Evolutionary conservation across 805 yeast species (phyloP).

Genomic region (Starmerella khaoyaiensis): DNA sequence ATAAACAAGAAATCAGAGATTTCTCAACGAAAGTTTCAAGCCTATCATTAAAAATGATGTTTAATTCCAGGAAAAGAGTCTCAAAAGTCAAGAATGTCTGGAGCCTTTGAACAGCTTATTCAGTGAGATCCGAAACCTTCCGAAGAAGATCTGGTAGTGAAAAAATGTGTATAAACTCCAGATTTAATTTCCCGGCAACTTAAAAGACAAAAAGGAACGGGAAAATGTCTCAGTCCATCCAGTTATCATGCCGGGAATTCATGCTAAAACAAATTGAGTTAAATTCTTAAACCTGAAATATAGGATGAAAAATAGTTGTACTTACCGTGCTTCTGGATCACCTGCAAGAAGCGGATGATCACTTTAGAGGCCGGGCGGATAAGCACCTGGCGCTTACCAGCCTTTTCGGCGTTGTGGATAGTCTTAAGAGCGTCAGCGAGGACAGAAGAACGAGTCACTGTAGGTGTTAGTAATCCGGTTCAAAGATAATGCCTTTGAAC

Average conservation of each 20-base stretch:
- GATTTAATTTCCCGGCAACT: slow-evolving; percentile 76
- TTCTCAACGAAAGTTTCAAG: not conserved
- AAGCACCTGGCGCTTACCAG: slow-evolving; percentile 97
- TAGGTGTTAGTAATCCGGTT: slow-evolving; percentile 22
- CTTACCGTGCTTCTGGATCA: slow-evolving; percentile 93
- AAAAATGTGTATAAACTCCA: slow-evolving; percentile 14
- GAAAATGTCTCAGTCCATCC: slow-evolving; percentile 72
- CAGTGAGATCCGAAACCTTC: not conserved
- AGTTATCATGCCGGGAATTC: slow-evolving; percentile 83
- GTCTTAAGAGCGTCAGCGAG: slow-evolving; percentile 97
- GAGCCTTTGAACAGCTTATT: slow-evolving; percentile 11
- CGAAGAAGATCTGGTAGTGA: not conserved
- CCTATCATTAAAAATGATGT: too few relatives aligned
- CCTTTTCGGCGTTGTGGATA: slow-evolving; percentile 97
- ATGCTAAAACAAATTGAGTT: too few relatives aligned
- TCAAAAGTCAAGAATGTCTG: slow-evolving; percentile 18
- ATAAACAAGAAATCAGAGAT: too few relatives aligned
- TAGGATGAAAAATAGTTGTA: slow-evolving; percentile 19
- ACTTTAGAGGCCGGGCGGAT: slow-evolving; percentile 98
- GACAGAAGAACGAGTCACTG: slow-evolving; percentile 95
- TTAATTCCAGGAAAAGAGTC: too few relatives aligned
- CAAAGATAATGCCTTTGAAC: not conserved
- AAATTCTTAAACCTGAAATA: too few relatives aligned
- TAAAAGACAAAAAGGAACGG: slow-evolving; percentile 77
- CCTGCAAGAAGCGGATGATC: slow-evolving; percentile 90